Conservation (phyloP, 2,329 filamentous ascomycete genomes). For the Paraphoma chrysanthemicola region DNA sequence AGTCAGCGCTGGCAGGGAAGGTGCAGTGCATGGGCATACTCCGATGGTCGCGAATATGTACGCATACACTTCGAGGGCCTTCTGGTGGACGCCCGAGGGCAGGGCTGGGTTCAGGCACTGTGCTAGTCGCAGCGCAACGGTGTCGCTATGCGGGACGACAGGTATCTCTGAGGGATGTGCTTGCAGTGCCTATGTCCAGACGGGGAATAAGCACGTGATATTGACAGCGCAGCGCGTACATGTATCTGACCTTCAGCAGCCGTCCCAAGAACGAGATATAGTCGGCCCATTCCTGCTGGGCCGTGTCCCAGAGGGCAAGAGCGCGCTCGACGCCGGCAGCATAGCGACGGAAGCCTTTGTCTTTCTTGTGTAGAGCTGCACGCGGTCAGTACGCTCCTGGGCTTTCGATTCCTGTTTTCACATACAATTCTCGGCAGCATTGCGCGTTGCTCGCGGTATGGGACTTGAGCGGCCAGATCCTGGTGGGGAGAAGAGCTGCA, state of each 20-base stretch:
- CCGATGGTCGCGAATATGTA: conserved; percentile 89
- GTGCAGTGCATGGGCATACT: conserved; percentile 49
- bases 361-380: conserved; percentile 64
- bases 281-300: conserved; percentile 97
- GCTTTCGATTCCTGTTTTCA: conserved; percentile 18
- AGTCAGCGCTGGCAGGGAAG: conserved; percentile 26
- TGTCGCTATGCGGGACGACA: conserved; percentile 79
- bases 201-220: conserved; percentile 29
- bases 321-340: conserved; percentile 86
- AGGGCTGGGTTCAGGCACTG: conserved; percentile 94
- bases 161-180: conserved; percentile 75
- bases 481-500: conserved; percentile 68
- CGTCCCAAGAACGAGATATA: conserved; percentile 97
- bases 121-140: conserved; percentile 87
- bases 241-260: conserved; percentile 75
- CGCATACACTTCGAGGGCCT: conserved; percentile 90
- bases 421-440: conserved; percentile 78
- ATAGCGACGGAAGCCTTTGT: conserved; percentile 83
- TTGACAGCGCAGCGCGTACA: background rate
- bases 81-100: conserved; percentile 96
- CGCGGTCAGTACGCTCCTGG: conserved; percentile 20
- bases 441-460: conserved; percentile 76
- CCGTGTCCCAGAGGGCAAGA: conserved; percentile 87
- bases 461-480: conserved; percentile 85
- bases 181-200: conserved; percentile 75